Conservation (phyloP, 2,329 filamentous ascomycete species). For the Claviceps africana region DNA sequence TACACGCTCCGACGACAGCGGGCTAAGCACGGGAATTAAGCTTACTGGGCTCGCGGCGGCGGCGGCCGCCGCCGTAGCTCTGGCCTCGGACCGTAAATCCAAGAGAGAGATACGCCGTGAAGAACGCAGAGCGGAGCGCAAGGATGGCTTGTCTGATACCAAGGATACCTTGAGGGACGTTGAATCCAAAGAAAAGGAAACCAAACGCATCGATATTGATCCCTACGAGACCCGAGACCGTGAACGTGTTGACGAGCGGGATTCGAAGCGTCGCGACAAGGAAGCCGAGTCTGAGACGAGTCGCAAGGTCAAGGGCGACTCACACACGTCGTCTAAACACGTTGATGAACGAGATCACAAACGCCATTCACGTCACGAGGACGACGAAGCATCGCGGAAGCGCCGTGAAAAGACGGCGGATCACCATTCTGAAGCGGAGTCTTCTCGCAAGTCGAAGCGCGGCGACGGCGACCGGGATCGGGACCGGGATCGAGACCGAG, state of each 20-base stretch:
- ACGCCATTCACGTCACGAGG: conserved; percentile 19
- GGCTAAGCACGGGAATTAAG: conserved; percentile 27
- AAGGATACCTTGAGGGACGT: conserved; percentile 2
- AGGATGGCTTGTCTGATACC: conserved; percentile 8
- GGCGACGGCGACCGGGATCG: conserved; percentile 15
- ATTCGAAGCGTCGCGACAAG: conserved; percentile 12
- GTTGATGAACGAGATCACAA: conserved; percentile 16
- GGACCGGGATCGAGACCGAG: conserved; percentile 13
- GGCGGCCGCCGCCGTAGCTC: conserved; percentile 28
- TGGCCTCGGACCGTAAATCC: conserved; percentile 14
- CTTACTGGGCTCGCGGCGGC: conserved; percentile 34
- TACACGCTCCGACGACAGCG: conserved; percentile 23
- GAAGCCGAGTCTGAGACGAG: conserved; percentile 8
- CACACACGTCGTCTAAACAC: conserved; percentile 14
- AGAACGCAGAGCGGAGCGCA: conserved; percentile 11
- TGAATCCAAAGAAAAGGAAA: not conserved
- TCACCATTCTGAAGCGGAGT: conserved; percentile 12
- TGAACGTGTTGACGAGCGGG: conserved; percentile 11
- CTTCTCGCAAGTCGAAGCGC: conserved; percentile 9
- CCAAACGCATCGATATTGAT: conserved; percentile 7
- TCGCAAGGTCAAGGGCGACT: conserved; percentile 18
- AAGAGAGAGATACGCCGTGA: conserved; percentile 9
- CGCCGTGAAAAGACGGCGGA: conserved; percentile 15
- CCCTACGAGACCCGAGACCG: conserved; percentile 5
- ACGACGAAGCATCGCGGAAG: conserved; percentile 17